Evolutionary conservation across 2,329 filamentous ascomycete genomes (phyloP).

Genomic region (Hyphodiscus sp.): DNA sequence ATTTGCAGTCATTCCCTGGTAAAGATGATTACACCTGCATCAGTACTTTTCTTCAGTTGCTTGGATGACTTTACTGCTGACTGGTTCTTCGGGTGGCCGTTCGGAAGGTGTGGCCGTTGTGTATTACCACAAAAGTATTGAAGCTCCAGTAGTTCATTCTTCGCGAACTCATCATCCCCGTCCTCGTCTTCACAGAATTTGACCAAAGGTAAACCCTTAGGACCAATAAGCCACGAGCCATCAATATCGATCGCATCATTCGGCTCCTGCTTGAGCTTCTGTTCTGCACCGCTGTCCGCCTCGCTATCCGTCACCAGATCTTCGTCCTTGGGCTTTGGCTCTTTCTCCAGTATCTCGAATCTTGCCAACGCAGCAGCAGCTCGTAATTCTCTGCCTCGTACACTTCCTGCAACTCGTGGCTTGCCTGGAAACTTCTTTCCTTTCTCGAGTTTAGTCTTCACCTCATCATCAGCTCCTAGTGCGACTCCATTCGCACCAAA

Average conservation of each 20-base stretch:
- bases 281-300: slow-evolving; percentile 39
- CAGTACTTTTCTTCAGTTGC: background rate
- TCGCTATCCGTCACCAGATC: slow-evolving; percentile 39
- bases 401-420: slow-evolving; percentile 53
- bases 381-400: slow-evolving; percentile 51
- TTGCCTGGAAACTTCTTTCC: slow-evolving; percentile 47
- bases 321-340: slow-evolving; percentile 31
- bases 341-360: slow-evolving; percentile 40
- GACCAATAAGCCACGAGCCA: slow-evolving; percentile 58
- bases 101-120: background rate
- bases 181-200: slow-evolving; percentile 69
- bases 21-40: background rate
- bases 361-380: slow-evolving; percentile 55
- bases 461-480: slow-evolving; percentile 51
- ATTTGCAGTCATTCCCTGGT: background rate
- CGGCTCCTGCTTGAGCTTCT: slow-evolving; percentile 38
- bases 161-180: slow-evolving; percentile 49
- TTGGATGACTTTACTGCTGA: background rate
- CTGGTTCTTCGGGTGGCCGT: slow-evolving; percentile 3
- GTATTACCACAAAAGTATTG: slow-evolving; percentile 34
- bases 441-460: slow-evolving; percentile 33
- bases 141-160: slow-evolving; percentile 63
- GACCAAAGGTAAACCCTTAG: slow-evolving; percentile 60
- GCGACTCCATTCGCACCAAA: slow-evolving; percentile 41
- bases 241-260: slow-evolving; percentile 58